Evolutionary conservation across 768 basidiomycete genomes (phyloP), one percentile per base, ranked within the genome.

Genomic region (Dentipellis fragilis): DNA sequence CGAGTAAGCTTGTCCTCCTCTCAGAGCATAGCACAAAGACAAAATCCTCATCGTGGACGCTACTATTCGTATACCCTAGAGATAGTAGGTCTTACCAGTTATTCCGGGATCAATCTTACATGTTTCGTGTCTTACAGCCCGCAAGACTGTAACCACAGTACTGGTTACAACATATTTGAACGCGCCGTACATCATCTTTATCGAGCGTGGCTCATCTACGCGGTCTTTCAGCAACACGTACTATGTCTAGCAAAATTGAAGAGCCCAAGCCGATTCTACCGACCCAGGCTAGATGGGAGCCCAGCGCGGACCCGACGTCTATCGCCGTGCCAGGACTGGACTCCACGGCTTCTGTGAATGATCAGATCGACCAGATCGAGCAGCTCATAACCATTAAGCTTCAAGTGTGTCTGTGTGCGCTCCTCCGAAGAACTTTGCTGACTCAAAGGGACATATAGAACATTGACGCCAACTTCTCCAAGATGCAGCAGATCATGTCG

Each of bases 291-390:
- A 70, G 84, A 74, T 91, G 86, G 84, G 73, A 75, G 58, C 86
- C 88, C 8, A 80, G 75, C 29, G 59, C 73, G 4, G 79, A 90
- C 67, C 83, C 87, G 16, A 63, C 76, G 1, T 75, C 77, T 47
- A 89, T 92, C 54, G 66, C 73, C 12, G 74, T 91, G 2, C 84
- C 87, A 8, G 89, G 89, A 0, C 73, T 92, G 38, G 86, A 92
- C 63, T 79, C 77, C 0, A 74, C 72, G 10, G 85, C 87, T 21
- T 75, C 87, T 19, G 72, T 83, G 22, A 78, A 78, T 57, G 91
- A 86, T 64, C 93, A 96, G 72, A 86, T 93, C 54, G 92, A 95
- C 64, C 90, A 94, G 69, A 91, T 96, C 56, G 94, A 98, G 69
- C 94, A 96, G 66, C 77, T 94, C 64, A 94, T 95, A 58, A 93